Evolutionary conservation across 129 eudicot species (phyloP).

Genomic region (Calendula officinalis): DNA sequence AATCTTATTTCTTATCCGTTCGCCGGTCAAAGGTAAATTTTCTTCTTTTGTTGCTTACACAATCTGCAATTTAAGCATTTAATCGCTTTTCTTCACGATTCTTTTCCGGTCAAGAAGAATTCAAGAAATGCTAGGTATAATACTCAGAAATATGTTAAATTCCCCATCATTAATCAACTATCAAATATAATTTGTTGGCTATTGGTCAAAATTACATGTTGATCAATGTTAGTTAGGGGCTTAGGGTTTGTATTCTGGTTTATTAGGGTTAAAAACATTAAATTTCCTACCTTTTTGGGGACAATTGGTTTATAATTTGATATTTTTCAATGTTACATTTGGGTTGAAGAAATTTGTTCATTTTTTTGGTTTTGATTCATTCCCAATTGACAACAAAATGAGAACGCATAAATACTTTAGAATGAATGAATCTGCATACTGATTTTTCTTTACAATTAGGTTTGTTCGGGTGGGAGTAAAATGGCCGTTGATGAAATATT

Average conservation of each 20-base stretch:
- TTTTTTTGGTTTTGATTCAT: slow-evolving; percentile 3
- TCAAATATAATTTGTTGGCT: background rate
- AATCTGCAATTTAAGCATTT: slow-evolving; percentile 11
- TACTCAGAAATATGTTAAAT: background rate
- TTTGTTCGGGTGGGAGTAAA: slow-evolving; percentile 18
- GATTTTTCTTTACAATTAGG: slow-evolving; percentile 20
- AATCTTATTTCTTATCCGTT: slow-evolving; percentile 21
- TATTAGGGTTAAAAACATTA: background rate
- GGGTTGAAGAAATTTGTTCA: slow-evolving; percentile 15
- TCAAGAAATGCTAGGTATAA: slow-evolving; percentile 21
- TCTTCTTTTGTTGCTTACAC: slow-evolving; percentile 12
- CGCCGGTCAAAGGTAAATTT: slow-evolving; percentile 30
- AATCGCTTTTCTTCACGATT: slow-evolving; percentile 15
- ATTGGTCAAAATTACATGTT: slow-evolving; percentile 8
- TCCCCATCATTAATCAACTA: slow-evolving; percentile 9
- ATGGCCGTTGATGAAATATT: slow-evolving; percentile 85
- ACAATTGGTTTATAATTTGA: slow-evolving; percentile 3
- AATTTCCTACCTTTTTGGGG: slow-evolving; percentile 8
- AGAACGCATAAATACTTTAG: background rate
- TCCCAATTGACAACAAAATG: slow-evolving; percentile 6
- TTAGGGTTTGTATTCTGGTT: slow-evolving; percentile 15
- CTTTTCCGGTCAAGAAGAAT: background rate
- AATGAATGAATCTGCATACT: background rate
- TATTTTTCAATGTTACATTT: slow-evolving; percentile 3
- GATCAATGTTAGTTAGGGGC: slow-evolving; percentile 12